phyloP scores from a whole-genome alignment of 2,329 filamentous ascomycete species.

The Diaporthe citriasiana region DNA sequence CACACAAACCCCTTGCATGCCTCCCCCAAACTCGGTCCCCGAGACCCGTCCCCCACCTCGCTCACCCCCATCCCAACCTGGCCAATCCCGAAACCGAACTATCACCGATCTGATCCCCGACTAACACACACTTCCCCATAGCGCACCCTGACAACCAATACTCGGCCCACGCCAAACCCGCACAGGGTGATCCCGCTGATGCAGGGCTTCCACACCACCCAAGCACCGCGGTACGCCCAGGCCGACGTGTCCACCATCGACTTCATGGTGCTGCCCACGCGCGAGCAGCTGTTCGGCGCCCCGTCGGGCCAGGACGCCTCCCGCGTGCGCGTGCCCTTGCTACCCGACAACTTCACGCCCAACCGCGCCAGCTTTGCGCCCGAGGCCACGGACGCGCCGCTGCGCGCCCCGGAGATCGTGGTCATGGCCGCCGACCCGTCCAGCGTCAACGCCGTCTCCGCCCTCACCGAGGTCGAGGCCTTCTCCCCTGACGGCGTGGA shows the following conservation, averaged over 20 bases:
- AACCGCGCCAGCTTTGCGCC: constrained; percentile 60
- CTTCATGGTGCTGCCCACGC: constrained; percentile 66
- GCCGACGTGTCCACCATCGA: constrained; percentile 60
- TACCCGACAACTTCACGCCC: constrained; percentile 70
- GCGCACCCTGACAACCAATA: constrained; percentile 64
- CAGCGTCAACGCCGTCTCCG: constrained; percentile 62
- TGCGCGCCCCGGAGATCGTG: constrained; percentile 61
- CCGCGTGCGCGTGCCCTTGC: constrained; percentile 68
- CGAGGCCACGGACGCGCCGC: constrained; percentile 58
- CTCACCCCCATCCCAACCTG: background rate
- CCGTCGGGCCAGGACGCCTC: constrained; percentile 52
- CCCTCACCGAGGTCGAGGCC: constrained; percentile 71
- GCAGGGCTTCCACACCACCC: constrained; percentile 72
- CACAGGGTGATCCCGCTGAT: constrained; percentile 69
- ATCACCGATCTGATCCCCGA: constrained; percentile 41
- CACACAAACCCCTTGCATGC: background rate
- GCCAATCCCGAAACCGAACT: constrained; percentile 7
- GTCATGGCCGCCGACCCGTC: constrained; percentile 71
- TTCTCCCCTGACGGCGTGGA: constrained; percentile 69
- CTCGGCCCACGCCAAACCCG: constrained; percentile 52
- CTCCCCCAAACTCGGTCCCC: constrained; percentile 25
- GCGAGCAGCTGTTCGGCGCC: constrained; percentile 49
- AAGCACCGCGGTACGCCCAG: constrained; percentile 52
- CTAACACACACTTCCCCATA: constrained; percentile 48
- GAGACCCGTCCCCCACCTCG: constrained; percentile 4